Evolutionary conservation across 2,329 filamentous ascomycete species (phyloP).

Genomic region (Iodosphaeria phyllophila): DNA sequence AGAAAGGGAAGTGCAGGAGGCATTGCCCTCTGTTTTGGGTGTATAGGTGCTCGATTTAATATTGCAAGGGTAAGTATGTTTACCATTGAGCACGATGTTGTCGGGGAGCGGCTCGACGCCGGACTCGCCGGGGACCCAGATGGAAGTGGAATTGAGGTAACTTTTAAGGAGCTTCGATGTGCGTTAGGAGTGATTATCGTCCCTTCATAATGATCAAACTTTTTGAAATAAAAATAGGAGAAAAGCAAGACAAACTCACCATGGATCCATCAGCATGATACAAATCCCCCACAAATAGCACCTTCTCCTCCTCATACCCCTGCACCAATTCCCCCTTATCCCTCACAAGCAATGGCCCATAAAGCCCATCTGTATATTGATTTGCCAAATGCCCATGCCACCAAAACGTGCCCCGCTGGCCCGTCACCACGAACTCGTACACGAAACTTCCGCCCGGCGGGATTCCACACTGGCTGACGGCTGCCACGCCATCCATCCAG

Average conservation of each 20-base stretch:
- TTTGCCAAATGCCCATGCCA: slow-evolving; percentile 45
- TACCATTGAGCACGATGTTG: slow-evolving; percentile 21
- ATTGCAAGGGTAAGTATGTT: slow-evolving; percentile 16
- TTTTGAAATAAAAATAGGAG: background rate
- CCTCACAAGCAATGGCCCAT: slow-evolving; percentile 35
- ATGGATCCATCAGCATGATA: slow-evolving; percentile 18
- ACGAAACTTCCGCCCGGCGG: slow-evolving; percentile 33
- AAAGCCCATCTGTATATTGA: slow-evolving; percentile 47
- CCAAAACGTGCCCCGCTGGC: slow-evolving; percentile 19
- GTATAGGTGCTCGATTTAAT: slow-evolving; percentile 12
- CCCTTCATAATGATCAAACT: no score
- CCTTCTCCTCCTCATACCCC: slow-evolving; percentile 14
- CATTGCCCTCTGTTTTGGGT: slow-evolving; percentile 3
- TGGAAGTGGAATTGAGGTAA: slow-evolving; percentile 14
- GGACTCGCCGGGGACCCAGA: slow-evolving; percentile 15
- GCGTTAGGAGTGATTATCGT: background rate
- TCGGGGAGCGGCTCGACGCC: slow-evolving; percentile 22
- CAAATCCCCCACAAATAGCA: slow-evolving; percentile 19
- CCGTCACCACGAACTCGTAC: slow-evolving; percentile 37
- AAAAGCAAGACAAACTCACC: slow-evolving; percentile 6
- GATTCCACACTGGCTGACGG: slow-evolving; percentile 42
- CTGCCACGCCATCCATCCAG: slow-evolving; percentile 46
- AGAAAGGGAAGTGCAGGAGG: slow-evolving; percentile 6
- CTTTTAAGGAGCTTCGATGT: slow-evolving; percentile 9
- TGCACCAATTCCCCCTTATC: slow-evolving; percentile 15